Evolutionary conservation across 1,284 basidiomycete species (phyloP).

Genomic region (Ceratobasidium sp.): DNA sequence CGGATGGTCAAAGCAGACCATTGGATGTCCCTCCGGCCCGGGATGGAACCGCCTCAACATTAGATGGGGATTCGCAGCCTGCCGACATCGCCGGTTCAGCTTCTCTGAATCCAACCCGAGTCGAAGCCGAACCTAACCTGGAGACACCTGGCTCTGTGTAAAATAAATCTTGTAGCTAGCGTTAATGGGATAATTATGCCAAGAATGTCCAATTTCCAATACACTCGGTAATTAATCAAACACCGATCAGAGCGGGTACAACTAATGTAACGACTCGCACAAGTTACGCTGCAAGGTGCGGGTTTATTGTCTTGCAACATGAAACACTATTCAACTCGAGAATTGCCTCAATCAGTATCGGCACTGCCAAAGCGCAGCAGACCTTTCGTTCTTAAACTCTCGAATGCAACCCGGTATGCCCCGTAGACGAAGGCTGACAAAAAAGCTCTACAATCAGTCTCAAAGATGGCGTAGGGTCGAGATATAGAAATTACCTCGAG

Average conservation of each 20-base stretch:
- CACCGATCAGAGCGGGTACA: constrained; percentile 8
- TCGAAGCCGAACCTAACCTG: neutral
- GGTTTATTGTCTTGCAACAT: neutral
- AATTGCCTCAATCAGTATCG: neutral
- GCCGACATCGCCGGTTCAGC: neutral
- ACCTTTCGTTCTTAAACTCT: no score
- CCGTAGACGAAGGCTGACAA: no score
- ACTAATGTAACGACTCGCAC: neutral
- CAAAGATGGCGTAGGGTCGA: neutral
- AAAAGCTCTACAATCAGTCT: no score
- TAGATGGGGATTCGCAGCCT: neutral
- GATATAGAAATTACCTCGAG: neutral
- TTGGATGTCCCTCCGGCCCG: neutral
- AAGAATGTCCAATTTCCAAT: constrained; percentile 1
- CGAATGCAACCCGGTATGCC: no score
- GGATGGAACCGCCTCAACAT: no score
- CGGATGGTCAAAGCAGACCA: neutral
- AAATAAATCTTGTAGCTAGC: neutral
- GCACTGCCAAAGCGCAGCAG: no score
- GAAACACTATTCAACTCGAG: neutral
- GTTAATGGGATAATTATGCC: constrained; percentile 7
- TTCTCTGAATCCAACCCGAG: neutral
- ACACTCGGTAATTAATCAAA: neutral
- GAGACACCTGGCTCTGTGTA: neutral
- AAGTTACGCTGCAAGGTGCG: neutral